Evolutionary conservation across 2,329 filamentous ascomycete species (phyloP), one percentile per base, ranked within the genome.

Genomic region (Mycosphaerella arachidis): DNA sequence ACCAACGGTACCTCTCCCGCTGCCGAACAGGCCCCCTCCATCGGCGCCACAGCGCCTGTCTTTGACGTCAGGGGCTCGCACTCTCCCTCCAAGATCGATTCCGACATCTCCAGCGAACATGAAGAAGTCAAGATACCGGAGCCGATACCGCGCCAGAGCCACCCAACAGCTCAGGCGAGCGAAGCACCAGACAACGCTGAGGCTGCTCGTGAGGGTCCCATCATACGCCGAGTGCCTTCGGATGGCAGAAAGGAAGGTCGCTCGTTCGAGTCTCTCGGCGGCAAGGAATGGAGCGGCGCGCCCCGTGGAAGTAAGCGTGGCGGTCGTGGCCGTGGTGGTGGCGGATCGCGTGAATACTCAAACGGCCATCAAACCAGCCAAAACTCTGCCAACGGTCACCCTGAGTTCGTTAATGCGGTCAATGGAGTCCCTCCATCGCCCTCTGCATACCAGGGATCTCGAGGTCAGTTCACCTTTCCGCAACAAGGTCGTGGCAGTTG

Each of bases 401-500:
- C 50, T 48, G 72, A 74, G 9, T 70, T 69, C 53, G 50, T 64
- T 13, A 43, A 43, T n/a, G 55, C 58, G 6, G 70, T 63, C 52
- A 65, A 29, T n/a, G 63, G 18, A 63, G 66, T 24, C 9, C 68
- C 70, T 29, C 65, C 65, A 30, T 72, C 71, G 24, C 70, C 71
- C 4, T 55, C 67, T 8, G 58, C 64, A 7, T 71, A 68, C 56
- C 66, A 66, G 48, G 48, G 64, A 27, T 57, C 65, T 5, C 69
- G 73, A 46, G 70, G 72, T n/a, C 63, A 52, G 10, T 65, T 63
- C 31, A 52, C 55, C 13, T 71, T 66, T 56, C 43, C 64, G 72
- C 75, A 58, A 70, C 76, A 61, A 48, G 64, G 68, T 40, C 68
- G 72, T 53, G 69, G 80, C 58, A 78, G 77, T 60, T 81, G 79